Percentiles rank a stretch among this genome's conserved stretches.
Conservation (phyloP, 495 filamentous ascomycete genomes). For the Hypoxylon fragiforme region DNA sequence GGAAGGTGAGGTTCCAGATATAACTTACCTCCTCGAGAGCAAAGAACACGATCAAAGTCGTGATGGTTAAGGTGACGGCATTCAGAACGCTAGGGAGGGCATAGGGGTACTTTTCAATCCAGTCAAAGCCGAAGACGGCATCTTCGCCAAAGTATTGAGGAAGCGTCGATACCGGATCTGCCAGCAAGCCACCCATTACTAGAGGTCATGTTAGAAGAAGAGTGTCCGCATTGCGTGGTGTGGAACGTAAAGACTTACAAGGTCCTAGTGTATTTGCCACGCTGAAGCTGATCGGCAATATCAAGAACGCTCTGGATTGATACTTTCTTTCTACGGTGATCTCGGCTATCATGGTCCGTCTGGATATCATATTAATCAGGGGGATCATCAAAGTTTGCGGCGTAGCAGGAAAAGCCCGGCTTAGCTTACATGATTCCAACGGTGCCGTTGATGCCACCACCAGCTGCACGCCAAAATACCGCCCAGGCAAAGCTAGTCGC, state of each 20-base stretch:
- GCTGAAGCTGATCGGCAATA: constrained; percentile 70
- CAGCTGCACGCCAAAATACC: constrained; percentile 64
- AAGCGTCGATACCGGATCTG: constrained; percentile 65
- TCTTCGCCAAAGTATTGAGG: constrained; percentile 63
- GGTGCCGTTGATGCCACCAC: constrained; percentile 71
- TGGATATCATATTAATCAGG: constrained; percentile 5
- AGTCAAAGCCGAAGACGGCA: constrained; percentile 48
- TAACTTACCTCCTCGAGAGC: constrained; percentile 64
- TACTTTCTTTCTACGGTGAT: constrained; percentile 65
- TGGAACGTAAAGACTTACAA: constrained; percentile 37
- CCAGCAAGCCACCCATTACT: constrained; percentile 65
- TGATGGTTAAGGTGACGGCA: constrained; percentile 56
- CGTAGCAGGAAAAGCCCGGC: too few species aligned
- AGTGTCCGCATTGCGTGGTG: neutral
- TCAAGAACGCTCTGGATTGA: constrained; percentile 61
- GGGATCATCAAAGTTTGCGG: too few species aligned
- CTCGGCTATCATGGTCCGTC: constrained; percentile 69
- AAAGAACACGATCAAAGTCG: constrained; percentile 56
- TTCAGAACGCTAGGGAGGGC: constrained; percentile 69
- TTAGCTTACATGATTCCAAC: constrained; percentile 62
- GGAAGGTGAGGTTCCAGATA: too few species aligned
- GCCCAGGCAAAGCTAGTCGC: constrained; percentile 63
- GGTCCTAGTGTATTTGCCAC: constrained; percentile 67
- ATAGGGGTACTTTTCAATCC: constrained; percentile 66
- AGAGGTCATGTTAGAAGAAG: neutral